These are phyloP conservation scores for Taphrina deformans DNA, from an alignment of 1,139 yeast species.

Conservation along the genomic window DNA sequence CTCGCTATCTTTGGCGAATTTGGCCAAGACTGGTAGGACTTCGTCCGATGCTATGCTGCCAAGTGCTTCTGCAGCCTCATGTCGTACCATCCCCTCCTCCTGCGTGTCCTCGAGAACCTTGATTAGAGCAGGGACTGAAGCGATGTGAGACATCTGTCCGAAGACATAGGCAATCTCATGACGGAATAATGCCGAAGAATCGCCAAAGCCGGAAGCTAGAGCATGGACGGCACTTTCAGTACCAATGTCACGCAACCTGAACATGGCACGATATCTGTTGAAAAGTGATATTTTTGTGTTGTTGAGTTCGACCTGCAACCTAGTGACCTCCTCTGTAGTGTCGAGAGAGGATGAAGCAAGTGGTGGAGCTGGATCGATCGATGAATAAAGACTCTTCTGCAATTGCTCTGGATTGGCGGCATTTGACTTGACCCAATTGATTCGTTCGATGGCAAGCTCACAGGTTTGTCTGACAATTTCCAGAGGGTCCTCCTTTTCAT, in stretches of 20 bases:
- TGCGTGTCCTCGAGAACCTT: conserved; percentile 70
- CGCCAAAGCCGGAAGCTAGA: conserved; percentile 83
- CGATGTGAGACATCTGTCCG: conserved; percentile 95
- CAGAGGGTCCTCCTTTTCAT: conserved; percentile 60
- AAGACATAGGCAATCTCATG: conserved; percentile 98
- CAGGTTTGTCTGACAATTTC: conserved; percentile 95
- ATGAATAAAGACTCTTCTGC: conserved; percentile 64
- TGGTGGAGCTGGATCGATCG: conserved; percentile 99
- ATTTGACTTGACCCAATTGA: conserved; percentile 71
- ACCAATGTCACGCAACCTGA: conserved; percentile 91
- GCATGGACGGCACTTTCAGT: conserved; percentile 91
- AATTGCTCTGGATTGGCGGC: conserved; percentile 67
- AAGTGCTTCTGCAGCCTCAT: conserved; percentile 98
- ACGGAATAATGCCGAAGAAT: conserved; percentile 88
- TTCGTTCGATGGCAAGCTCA: conserved; percentile 92
- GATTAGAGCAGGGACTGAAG: conserved; percentile 81
- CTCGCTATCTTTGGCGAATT: conserved; percentile 76
- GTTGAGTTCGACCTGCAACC: conserved; percentile 67
- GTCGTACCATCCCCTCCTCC: conserved; percentile 98
- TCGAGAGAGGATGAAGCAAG: conserved; percentile 54
- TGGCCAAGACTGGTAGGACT: conserved; percentile 79
- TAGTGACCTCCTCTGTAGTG: conserved; percentile 56
- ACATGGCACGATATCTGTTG: conserved; percentile 97
- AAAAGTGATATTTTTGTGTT: conserved; percentile 77
- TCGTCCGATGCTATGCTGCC: conserved; percentile 98